These are phyloP conservation scores for Berkeleyomyces rouxiae DNA, from an alignment of 2,329 filamentous ascomycete species.

Conservation along the genomic window DNA sequence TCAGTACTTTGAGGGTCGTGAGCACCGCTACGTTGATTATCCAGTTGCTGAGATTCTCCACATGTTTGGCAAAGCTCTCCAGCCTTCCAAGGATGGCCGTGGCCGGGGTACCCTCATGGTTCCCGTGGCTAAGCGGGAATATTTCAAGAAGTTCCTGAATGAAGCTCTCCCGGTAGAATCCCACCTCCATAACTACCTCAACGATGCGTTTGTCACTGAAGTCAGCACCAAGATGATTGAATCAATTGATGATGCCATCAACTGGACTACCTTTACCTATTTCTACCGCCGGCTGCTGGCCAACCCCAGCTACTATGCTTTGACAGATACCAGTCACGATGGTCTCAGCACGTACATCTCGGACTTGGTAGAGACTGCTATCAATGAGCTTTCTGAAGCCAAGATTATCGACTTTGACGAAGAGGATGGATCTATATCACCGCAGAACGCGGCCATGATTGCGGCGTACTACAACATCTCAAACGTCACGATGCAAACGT, in stretches of 20 bases:
- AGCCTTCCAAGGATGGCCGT: slow-evolving; percentile 59
- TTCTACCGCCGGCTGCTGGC: slow-evolving; percentile 90
- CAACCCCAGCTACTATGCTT: slow-evolving; percentile 90
- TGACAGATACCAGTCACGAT: slow-evolving; percentile 77
- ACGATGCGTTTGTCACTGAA: slow-evolving; percentile 93
- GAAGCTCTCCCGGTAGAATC: slow-evolving; percentile 93
- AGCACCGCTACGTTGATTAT: slow-evolving; percentile 95
- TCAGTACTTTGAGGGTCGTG: slow-evolving; percentile 89
- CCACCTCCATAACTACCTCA: slow-evolving; percentile 76
- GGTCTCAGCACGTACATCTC: slow-evolving; percentile 89
- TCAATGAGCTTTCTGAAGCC: slow-evolving; percentile 79
- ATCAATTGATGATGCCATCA: slow-evolving; percentile 90
- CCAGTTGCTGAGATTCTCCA: slow-evolving; percentile 85
- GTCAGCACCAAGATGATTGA: slow-evolving; percentile 92
- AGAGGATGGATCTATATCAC: slow-evolving; percentile 75
- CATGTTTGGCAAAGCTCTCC: slow-evolving; percentile 91
- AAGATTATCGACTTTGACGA: slow-evolving; percentile 95
- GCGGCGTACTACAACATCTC: slow-evolving; percentile 98
- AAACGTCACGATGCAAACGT: slow-evolving; percentile 98
- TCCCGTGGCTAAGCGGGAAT: slow-evolving; percentile 82
- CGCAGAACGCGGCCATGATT: slow-evolving; percentile 94
- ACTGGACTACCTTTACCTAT: slow-evolving; percentile 97
- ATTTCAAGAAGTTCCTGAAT: slow-evolving; percentile 97
- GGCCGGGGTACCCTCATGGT: slow-evolving; percentile 94
- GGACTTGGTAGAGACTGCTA: slow-evolving; percentile 79